Conservation (phyloP, 805 yeast species). For the Yamadazyma phyllophila region DNA sequence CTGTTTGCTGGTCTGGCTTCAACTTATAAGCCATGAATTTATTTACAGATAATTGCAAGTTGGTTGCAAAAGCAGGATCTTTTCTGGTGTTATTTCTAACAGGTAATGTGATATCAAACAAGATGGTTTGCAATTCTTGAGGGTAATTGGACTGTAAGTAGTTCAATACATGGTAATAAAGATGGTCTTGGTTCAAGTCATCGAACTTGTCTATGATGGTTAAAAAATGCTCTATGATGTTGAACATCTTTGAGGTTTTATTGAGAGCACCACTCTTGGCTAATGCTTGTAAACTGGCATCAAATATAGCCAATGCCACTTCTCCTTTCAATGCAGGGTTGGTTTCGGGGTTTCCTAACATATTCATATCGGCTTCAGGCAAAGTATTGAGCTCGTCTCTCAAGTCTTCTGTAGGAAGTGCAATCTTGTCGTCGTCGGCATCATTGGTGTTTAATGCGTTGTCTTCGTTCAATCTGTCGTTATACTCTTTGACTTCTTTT, state of each 20-base stretch:
- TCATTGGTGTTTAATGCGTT: slow-evolving; percentile 22
- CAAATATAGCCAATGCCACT: slow-evolving; percentile 42
- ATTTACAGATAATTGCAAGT: slow-evolving; percentile 68
- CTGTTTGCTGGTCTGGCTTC: slow-evolving; percentile 36
- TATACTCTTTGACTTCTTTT: slow-evolving; percentile 41
- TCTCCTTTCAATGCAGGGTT: slow-evolving; percentile 66
- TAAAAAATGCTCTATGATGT: slow-evolving; percentile 43
- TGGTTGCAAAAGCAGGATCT: slow-evolving; percentile 49
- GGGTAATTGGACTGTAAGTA: slow-evolving; percentile 45
- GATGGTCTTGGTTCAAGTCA: slow-evolving; percentile 64
- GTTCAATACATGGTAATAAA: slow-evolving; percentile 62
- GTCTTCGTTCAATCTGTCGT: slow-evolving; percentile 24
- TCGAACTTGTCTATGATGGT: slow-evolving; percentile 65
- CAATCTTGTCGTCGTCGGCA: slow-evolving; percentile 39
- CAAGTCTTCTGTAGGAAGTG: slow-evolving; percentile 53
- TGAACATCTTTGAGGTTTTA: slow-evolving; percentile 32
- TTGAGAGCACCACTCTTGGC: slow-evolving; percentile 17
- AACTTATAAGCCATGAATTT: slow-evolving; percentile 60
- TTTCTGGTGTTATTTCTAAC: slow-evolving; percentile 50
- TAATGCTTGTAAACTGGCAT: slow-evolving; percentile 31
- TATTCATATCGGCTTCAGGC: slow-evolving; percentile 84
- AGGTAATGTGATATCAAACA: slow-evolving; percentile 63
- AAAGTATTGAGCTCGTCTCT: slow-evolving; percentile 64
- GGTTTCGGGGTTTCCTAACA: slow-evolving; percentile 82
- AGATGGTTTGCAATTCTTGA: slow-evolving; percentile 37